Percentiles rank a stretch among this genome's conserved stretches.
phyloP scores from a whole-genome alignment of 2,329 filamentous ascomycete genomes.

The Chaetothyriales sp. region DNA sequence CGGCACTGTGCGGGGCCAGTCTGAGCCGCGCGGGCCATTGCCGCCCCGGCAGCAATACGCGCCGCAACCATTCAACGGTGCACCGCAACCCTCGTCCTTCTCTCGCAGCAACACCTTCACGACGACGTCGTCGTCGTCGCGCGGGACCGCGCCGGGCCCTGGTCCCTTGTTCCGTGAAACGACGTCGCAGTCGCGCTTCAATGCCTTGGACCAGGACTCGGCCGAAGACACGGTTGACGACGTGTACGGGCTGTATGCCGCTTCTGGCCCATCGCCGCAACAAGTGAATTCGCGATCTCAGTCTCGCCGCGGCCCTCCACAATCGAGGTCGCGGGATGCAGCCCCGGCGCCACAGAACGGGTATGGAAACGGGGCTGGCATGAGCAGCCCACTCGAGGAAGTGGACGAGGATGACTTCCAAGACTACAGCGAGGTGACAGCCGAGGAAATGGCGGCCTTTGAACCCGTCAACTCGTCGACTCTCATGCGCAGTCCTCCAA shows the following conservation, averaged over 20 bases:
- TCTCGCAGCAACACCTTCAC: not conserved
- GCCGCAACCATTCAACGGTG: conserved; percentile 18
- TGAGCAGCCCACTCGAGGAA: conserved; percentile 58
- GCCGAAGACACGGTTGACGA: conserved; percentile 30
- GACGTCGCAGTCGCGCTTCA: conserved; percentile 9
- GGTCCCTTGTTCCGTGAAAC: conserved; percentile 22
- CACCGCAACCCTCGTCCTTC: not conserved
- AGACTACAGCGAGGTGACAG: conserved; percentile 54
- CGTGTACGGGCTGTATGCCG: conserved; percentile 23
- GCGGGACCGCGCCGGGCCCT: conserved; percentile 15
- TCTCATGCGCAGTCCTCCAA: not conserved
- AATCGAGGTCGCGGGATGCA: not conserved
- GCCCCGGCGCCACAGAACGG: not conserved
- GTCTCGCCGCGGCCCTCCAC: conserved; percentile 14
- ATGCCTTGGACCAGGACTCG: not conserved
- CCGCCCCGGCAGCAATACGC: conserved; percentile 13
- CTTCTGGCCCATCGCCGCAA: conserved; percentile 9
- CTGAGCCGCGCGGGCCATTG: conserved; percentile 36
- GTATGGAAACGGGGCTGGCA: conserved; percentile 12
- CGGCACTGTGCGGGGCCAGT: conserved; percentile 37
- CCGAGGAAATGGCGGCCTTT: conserved; percentile 12
- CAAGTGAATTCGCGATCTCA: conserved; percentile 13
- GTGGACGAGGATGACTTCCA: conserved; percentile 39
- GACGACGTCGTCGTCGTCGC: too few relatives aligned
- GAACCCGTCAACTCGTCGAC: conserved; percentile 6